These are phyloP conservation scores for Neurospora cerealis DNA, from an alignment of 495 filamentous ascomycete species.

Conservation along the genomic window DNA sequence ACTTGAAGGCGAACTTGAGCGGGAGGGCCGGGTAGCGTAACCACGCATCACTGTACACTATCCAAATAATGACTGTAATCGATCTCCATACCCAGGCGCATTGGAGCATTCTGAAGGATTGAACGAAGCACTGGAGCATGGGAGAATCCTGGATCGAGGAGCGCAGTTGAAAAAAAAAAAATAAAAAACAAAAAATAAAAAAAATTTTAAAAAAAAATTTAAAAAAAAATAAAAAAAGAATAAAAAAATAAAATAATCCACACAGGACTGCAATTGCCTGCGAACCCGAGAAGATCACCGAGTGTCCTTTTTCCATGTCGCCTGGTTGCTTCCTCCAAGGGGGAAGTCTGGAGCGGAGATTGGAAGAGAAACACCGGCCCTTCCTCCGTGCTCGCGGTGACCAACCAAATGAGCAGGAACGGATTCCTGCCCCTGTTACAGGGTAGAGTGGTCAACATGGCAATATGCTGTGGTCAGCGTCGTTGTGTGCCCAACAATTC, in stretches of 20 bases:
- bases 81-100: neutral
- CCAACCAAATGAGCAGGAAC: neutral
- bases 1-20: neutral
- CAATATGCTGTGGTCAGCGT: neutral
- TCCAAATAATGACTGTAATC: neutral
- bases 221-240: too few relatives aligned
- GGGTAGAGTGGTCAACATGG: neutral
- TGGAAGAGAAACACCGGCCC: neutral
- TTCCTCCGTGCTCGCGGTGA: neutral
- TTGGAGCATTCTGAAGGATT: neutral
- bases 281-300: neutral
- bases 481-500: neutral
- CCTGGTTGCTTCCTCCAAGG: neutral
- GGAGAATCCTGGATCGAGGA: neutral
- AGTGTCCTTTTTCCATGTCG: neutral
- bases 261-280: neutral
- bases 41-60: neutral
- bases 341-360: neutral
- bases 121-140: neutral
- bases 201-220: too few relatives aligned
- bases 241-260: neutral
- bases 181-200: too few relatives aligned
- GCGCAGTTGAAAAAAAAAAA: neutral
- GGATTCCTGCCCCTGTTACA: neutral
- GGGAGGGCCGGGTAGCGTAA: neutral